Conservation (phyloP, 331 rosid species). For the Quercus lobata region DNA sequence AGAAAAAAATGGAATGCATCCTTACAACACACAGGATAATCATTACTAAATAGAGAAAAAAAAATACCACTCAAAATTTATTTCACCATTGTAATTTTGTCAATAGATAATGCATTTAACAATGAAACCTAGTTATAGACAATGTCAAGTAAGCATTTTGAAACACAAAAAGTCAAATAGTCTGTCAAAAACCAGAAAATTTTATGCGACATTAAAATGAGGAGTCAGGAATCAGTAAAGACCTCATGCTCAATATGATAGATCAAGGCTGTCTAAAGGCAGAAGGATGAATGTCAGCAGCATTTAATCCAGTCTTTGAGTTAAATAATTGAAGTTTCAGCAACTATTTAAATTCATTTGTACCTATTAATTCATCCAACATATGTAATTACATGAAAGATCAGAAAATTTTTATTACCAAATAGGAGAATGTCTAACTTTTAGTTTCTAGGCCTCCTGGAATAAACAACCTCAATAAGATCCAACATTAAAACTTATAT, state of each 20-base stretch:
- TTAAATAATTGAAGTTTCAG: neutral
- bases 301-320: neutral
- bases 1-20: slow-evolving; percentile 10
- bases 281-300: neutral
- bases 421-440: neutral
- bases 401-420: neutral
- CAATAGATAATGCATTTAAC: neutral
- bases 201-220: neutral
- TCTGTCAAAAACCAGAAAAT: neutral
- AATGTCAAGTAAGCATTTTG: neutral
- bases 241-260: neutral
- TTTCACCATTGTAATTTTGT: neutral
- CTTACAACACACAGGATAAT: neutral
- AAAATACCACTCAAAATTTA: neutral
- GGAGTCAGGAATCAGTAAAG: neutral
- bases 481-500: neutral
- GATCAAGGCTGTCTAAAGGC: neutral
- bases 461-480: neutral
- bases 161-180: neutral
- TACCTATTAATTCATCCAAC: neutral
- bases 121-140: neutral
- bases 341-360: neutral
- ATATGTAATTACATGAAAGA: neutral
- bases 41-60: slow-evolving; percentile 2
- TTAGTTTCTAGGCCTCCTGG: neutral